Conservation (phyloP, 2,329 filamentous ascomycete species). For the Ceratocystis smalleyi region DNA sequence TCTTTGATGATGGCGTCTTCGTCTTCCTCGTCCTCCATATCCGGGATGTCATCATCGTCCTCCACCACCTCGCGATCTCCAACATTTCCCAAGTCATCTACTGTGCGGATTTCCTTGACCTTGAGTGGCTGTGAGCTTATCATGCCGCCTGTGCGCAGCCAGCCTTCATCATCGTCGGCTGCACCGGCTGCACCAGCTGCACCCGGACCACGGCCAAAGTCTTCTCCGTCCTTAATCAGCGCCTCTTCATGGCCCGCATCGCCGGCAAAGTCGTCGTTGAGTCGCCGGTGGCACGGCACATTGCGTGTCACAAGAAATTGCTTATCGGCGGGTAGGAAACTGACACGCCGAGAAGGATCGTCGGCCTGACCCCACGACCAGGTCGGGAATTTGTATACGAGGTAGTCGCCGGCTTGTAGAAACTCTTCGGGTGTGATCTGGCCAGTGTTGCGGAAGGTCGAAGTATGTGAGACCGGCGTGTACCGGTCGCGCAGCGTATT, state of each 20-base stretch:
- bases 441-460: conserved; percentile 83
- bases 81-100: conserved; percentile 78
- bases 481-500: conserved; percentile 85
- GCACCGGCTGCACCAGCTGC: conserved; percentile 27
- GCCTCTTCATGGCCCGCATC: conserved; percentile 76
- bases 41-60: conserved; percentile 76
- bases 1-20: conserved; percentile 93
- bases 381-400: conserved; percentile 97
- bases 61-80: conserved; percentile 58
- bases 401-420: conserved; percentile 84
- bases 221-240: conserved; percentile 65
- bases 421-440: conserved; percentile 98
- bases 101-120: conserved; percentile 66
- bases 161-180: conserved; percentile 63
- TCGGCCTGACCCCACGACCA: conserved; percentile 94
- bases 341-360: conserved; percentile 58
- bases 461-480: conserved; percentile 75
- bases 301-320: conserved; percentile 92
- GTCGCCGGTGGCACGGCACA: conserved; percentile 78
- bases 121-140: conserved; percentile 60
- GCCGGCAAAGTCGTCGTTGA: conserved; percentile 86
- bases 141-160: conserved; percentile 74
- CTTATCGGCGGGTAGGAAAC: conserved; percentile 73
- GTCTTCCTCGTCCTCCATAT: conserved; percentile 97
- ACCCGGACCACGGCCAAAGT: conserved; percentile 28